Evolutionary conservation across 2,329 filamentous ascomycete genomes (phyloP), one percentile per base, ranked within the genome.

Genomic region (Fusarium subtropicale): DNA sequence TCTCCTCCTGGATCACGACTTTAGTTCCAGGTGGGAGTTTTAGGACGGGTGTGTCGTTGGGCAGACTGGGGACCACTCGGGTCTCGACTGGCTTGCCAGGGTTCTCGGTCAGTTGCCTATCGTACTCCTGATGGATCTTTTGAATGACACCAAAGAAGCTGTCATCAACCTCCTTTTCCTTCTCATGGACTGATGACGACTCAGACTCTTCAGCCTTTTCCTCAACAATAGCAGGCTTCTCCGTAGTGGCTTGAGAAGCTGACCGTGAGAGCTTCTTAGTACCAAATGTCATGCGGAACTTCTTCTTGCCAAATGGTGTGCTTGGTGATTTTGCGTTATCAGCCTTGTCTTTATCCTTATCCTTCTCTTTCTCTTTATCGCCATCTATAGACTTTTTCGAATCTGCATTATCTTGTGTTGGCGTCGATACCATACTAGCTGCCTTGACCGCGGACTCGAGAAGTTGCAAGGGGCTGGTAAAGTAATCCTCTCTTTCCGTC

Each of bases 241-340:
- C 88, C 28, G 87, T 87, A 0, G 87, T 87, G 7, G 78, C 75
- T 45, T 79, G 78, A 6, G 90, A 90, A 6, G 86, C 83, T 4
- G 90, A 90, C 18, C 93, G 88, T 15, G 89, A 89, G 16, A 95
- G 84, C 79, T 97, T 97, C 83, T 97, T 97, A 74, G 90, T 91
- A 71, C 91, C 90, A 75, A 95, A 94, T 1, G 90, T 89, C 88
- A 92, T 91, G 48, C 91, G 89, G 79, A 97, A 94, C 81, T 95
- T 96, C 80, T 95, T 96, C 81, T 94, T 96, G 44, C 91, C 89
- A 77, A 97, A 97, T 8, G 93, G 83, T 3, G 87, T 90, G 57
- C 84, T 82, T 7, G 82, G 82, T 3, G 84, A 81, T 72, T 92
- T 92, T 15, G 83, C 81, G 57, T 84, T 90, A 22, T 83, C 80